phyloP scores from a whole-genome alignment of 2,329 filamentous ascomycete species.

The Zymoseptoria ardabiliae region DNA sequence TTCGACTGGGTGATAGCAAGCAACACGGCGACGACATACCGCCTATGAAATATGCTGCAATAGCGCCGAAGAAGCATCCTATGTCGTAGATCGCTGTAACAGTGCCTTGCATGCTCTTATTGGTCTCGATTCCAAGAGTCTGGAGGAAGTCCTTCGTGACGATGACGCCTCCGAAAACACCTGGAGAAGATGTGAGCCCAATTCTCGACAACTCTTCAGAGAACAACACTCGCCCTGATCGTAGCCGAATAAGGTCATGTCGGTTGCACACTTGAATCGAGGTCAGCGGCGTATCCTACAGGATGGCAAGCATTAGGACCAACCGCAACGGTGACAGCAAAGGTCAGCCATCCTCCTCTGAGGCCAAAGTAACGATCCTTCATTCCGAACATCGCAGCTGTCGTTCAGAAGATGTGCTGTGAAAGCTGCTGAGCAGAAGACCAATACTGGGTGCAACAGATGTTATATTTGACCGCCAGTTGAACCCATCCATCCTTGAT shows the following conservation, averaged over 20 bases:
- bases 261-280: slow-evolving; percentile 18
- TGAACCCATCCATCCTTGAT: not conserved
- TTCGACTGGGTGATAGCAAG: not conserved
- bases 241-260: slow-evolving; percentile 39
- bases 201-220: not conserved
- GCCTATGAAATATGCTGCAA: slow-evolving; percentile 42
- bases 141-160: slow-evolving; percentile 29
- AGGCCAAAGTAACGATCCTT: slow-evolving; percentile 45
- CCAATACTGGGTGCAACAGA: not conserved
- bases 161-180: slow-evolving; percentile 50
- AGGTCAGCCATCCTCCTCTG: slow-evolving; percentile 49
- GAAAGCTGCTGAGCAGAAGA: not conserved
- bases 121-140: slow-evolving; percentile 14
- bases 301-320: not conserved
- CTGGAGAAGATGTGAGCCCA: slow-evolving; percentile 18
- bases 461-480: not conserved
- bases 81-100: slow-evolving; percentile 54
- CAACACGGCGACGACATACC: slow-evolving; percentile 26
- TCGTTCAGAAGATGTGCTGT: not conserved
- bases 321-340: slow-evolving; percentile 45
- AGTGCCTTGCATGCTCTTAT: slow-evolving; percentile 29
- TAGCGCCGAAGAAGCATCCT: slow-evolving; percentile 52
- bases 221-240: slow-evolving; percentile 6
- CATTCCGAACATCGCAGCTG: slow-evolving; percentile 12
- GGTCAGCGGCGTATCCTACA: not conserved